Evolutionary conservation across 192 early-diverging fungal species (phyloP), one percentile per base, ranked within the genome.

Genomic region (Diversispora epigaea): DNA sequence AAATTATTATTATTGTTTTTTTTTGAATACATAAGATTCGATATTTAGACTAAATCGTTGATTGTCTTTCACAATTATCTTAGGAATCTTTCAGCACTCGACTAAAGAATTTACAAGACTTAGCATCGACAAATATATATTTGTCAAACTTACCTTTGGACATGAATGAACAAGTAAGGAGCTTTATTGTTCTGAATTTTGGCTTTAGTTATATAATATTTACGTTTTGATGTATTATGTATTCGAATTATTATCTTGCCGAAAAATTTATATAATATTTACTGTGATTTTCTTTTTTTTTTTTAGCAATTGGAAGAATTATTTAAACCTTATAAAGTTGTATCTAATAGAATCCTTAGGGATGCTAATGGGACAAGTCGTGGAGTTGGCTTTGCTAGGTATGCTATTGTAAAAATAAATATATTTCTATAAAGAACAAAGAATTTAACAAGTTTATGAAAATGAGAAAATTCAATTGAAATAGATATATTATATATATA

Each of bases 321-420:
- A 69, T 87, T 95, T 50, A 76, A 81, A 6, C 91, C 92, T 12
- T 84, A 86, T 74, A 70, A 78, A 0, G 89, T 93, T 25, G 77
- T 93, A 3, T 93, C 92, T 6, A 89, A 87, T 12, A 84, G 90
- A 41, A 94, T 95, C 75, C 83, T 95, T 4, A 82, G 89, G 19
- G 92, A 95, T 77, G 77, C 81, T 55, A 91, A 84, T 3, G 87
- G 89, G 0, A 77, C 83, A 39, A 89, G 87, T 76, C 86, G 91
- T 45, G 92, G 94, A 43, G 93, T 94, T 7, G 94, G 94, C 3
- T 95, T 95, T 83, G 92, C 86, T 11, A 81, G 89, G 76, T 89
- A 80, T 49, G 44, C 61, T 44, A 22, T 25, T 15, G 19, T 47
- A 10, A 12, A 25, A 45, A 54, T 55, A 58, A 41, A 9, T 43